Percentiles rank a stretch among this genome's conserved stretches.
Conservation (phyloP, 208 protist species). For the Leishmania braziliensis region DNA sequence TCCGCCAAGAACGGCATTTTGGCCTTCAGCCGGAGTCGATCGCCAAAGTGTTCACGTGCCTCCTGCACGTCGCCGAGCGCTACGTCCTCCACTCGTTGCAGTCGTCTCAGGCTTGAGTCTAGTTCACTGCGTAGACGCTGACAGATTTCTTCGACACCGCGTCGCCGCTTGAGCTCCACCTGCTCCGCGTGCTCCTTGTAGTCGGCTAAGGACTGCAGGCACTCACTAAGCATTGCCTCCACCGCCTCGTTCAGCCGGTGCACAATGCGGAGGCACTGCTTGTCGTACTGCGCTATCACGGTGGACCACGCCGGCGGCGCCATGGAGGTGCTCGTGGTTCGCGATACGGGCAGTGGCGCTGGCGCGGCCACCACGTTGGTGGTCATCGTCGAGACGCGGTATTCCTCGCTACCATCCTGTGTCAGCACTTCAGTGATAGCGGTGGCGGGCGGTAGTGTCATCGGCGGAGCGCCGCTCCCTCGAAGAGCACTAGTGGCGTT, state of each 20-base stretch:
- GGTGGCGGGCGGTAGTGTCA: too few species aligned
- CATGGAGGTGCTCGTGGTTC: background rate
- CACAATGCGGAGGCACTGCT: slow-evolving; percentile 39
- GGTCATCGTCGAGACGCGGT: background rate
- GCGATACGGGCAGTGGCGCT: slow-evolving; percentile 2
- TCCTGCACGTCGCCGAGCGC: slow-evolving; percentile 21
- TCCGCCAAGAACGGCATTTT: slow-evolving; percentile 21
- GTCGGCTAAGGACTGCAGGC: slow-evolving; percentile 15
- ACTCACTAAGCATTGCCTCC: slow-evolving; percentile 28
- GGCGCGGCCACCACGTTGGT: background rate
- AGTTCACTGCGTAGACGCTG: slow-evolving; percentile 34
- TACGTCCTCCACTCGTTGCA: slow-evolving; percentile 26
- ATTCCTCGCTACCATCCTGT: background rate
- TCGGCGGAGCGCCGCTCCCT: background rate
- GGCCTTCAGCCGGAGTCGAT: slow-evolving; percentile 14
- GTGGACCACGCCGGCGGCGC: slow-evolving; percentile 11
- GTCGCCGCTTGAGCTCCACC: slow-evolving; percentile 15
- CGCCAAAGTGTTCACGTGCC: slow-evolving; percentile 14
- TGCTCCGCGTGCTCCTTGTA: slow-evolving; percentile 14
- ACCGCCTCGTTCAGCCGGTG: slow-evolving; percentile 34
- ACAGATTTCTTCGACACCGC: slow-evolving; percentile 25
- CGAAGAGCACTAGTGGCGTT: background rate
- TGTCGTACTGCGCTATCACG: slow-evolving; percentile 35
- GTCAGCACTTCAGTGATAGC: background rate
- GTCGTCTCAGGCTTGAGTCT: slow-evolving; percentile 19